Evolutionary conservation across 2,329 filamentous ascomycete genomes (phyloP), one percentile per base, ranked within the genome.

Genomic region (Ophiocordyceps robertsii): DNA sequence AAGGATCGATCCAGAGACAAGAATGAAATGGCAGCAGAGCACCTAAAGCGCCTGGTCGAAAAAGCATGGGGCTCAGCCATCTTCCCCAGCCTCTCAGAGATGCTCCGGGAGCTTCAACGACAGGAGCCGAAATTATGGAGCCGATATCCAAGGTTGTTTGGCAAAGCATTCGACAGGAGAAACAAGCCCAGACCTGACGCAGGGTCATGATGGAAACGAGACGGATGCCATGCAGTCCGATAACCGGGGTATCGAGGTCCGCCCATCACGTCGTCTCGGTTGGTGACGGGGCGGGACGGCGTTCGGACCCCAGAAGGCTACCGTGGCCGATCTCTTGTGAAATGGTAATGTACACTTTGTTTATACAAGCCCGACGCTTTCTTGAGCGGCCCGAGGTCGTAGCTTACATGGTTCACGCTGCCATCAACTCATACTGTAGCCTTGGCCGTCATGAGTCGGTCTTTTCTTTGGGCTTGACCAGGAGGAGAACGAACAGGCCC

Each of bases 401-500:
- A 6, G 24, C 24, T 27, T n/a, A 16, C 16, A 17, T 36, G 14
- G 14, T 16, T 49, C 45, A 57, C 55, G 14, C 27, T n/a, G 24
- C 16, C 5, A 5, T 7, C 7, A 16, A 5, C 29, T 19, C 13
- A 1, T 10, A 16, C 8, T 17, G 3, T 6, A 32, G 21, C 12
- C 37, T 12, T 17, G 17, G 24, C 12, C 35, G 29, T 16, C 40
- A 21, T 49, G 50, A 56, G 36, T 51, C 52, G n/a, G n/a, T 56
- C 54, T 46, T 64, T 69, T 59, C 82, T 88, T 1, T 19, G 19
- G 85, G 85, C 63, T 94, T 95, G 47, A 94, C 70, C 33, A 86
- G 62, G 2, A 95, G 63, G 35, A 95, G 58, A 52, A 95, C 94
- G 54, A 98, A 83, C 66, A 95, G 74, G 29, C 86, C 92, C 17